Evolutionary conservation across 495 filamentous ascomycete genomes (phyloP).

Genomic region (Daldinia caldariorum): DNA sequence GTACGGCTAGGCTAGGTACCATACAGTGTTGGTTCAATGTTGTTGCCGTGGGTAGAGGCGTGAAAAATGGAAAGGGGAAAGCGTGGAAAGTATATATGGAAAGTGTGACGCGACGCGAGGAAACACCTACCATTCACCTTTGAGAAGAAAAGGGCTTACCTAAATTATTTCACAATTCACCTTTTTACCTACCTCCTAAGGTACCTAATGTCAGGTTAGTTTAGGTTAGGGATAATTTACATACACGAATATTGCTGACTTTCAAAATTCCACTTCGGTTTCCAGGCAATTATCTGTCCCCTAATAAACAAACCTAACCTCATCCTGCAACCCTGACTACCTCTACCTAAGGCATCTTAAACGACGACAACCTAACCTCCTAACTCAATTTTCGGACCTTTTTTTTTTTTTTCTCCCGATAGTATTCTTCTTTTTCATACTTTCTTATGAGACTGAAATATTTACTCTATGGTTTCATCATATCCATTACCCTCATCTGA

Average conservation of each 20-base stretch:
- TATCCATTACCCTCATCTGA: neutral
- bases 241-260: neutral
- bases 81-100: neutral
- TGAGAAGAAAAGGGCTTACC: neutral
- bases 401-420: neutral
- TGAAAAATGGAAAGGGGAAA: too few species aligned
- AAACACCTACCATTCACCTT: neutral
- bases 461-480: neutral
- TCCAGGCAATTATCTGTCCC: neutral
- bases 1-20: neutral
- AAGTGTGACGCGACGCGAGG: neutral
- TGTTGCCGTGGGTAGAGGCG: neutral
- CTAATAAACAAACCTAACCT: neutral
- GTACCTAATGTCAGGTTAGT: too few species aligned
- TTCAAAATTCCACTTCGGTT: slow-evolving; percentile 12
- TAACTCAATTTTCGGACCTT: neutral
- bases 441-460: neutral
- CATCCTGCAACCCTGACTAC: neutral
- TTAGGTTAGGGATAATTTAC: neutral
- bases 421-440: neutral
- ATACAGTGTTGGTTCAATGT: neutral
- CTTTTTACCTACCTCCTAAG: neutral
- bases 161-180: neutral
- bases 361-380: neutral
- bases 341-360: too few species aligned